Evolutionary conservation across 2,329 filamentous ascomycete genomes (phyloP).

Genomic region (Ampelomyces quisqualis): DNA sequence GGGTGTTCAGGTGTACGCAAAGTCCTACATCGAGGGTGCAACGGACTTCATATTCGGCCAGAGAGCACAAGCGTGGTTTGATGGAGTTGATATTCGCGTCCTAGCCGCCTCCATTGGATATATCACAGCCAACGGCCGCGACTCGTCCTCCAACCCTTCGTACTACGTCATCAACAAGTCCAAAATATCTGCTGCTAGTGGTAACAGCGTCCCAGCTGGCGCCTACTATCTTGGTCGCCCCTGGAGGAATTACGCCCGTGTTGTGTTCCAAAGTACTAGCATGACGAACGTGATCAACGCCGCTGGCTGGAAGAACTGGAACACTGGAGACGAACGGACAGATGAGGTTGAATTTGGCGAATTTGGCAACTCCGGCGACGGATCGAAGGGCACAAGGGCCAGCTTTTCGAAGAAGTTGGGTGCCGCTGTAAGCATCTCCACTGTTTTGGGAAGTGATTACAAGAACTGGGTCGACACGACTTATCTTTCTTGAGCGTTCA

Average conservation of each 20-base stretch:
- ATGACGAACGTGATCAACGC: constrained; percentile 60
- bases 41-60: constrained; percentile 63
- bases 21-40: constrained; percentile 58
- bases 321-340: constrained; percentile 51
- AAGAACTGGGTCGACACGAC: constrained; percentile 33
- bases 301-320: constrained; percentile 62
- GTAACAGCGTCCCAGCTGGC: constrained; percentile 43
- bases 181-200: constrained; percentile 47
- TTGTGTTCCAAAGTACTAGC: constrained; percentile 54
- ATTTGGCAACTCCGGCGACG: constrained; percentile 60
- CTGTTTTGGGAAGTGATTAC: constrained; percentile 48
- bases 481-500: constrained; percentile 25
- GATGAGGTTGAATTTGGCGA: constrained; percentile 59
- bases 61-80: constrained; percentile 54
- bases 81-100: constrained; percentile 52
- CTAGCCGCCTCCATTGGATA: constrained; percentile 46
- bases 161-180: constrained; percentile 60
- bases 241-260: constrained; percentile 55
- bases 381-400: constrained; percentile 56
- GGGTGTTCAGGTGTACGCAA: constrained; percentile 58
- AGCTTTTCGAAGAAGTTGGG: constrained; percentile 49
- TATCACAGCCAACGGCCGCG: constrained; percentile 41
- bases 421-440: constrained; percentile 46
- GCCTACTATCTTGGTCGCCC: constrained; percentile 56
- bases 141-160: constrained; percentile 38